Base-by-base conservation (phyloP, 1,139 yeast species). In the Magnusiomyces suaveolens region DNA sequence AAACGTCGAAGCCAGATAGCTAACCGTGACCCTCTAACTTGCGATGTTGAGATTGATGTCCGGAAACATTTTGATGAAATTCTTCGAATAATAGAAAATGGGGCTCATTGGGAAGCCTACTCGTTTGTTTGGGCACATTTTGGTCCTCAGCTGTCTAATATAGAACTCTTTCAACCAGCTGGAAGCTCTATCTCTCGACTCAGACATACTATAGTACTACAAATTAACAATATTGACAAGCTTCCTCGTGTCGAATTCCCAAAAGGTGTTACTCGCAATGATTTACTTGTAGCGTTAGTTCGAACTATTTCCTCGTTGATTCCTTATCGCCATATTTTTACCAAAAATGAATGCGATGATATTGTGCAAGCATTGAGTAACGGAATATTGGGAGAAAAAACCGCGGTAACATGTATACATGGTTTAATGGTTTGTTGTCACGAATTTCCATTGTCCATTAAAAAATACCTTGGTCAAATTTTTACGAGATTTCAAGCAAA, bases 321-420 rank as follows among this genome's bases (percentile, higher is more conserved):
- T 12, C 88, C 89, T 0, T 86, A 85, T 61, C 84, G 81, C 58
- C 74, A 74, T 25, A 53, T 65, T 46, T 82, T 85, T 61, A 68
- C 80, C 2, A 82, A 82, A 60, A 69, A 72, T 20, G 92, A 85
- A 51, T 83, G 84, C 58, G 95, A 87, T 64, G 81, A 77, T 56
- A 75, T 88, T 46, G 80, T 88, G 8, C 77, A 77, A 59, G 76
- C 90, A 0, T 74, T 87, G 44, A 75, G 84, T 14, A 72, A 75
- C 51, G 88, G 89, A 0, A 70, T 87, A 54, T 78, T 81, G 1
- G 82, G 89, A 2, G 90, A 87, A 58, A 80, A 79, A 59, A 81
- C 95, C 0, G 87, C 90, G 0, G 79, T 84, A 39, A 88, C 94
- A 1, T 81, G 89, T 62, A 78, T 88, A 50, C 89, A 87, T 62